These are phyloP conservation scores for Eustoma russellianum DNA, from an alignment of 257 asterid species.

Conservation along the genomic window DNA sequence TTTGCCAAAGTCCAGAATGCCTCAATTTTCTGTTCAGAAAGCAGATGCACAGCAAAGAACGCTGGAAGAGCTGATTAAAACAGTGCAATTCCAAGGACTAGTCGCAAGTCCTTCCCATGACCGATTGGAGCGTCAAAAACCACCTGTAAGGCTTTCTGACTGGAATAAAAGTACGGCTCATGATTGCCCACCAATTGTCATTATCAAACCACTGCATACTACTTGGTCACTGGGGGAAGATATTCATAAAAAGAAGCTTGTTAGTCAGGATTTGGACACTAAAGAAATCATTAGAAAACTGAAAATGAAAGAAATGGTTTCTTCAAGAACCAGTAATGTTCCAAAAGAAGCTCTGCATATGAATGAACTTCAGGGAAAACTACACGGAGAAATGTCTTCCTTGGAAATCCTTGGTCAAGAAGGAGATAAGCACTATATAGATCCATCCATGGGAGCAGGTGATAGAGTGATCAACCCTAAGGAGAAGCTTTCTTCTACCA, in stretches of 20 bases:
- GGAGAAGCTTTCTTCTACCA: constrained; percentile 20
- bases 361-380: constrained; percentile 10
- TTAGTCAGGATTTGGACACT: constrained; percentile 13
- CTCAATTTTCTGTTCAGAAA: constrained; percentile 23
- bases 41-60: constrained; percentile 26
- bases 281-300: constrained; percentile 15
- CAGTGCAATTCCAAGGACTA: constrained; percentile 55
- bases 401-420: constrained; percentile 13
- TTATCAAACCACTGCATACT: constrained; percentile 41
- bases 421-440: constrained; percentile 17
- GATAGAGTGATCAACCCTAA: constrained; percentile 14
- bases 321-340: constrained; percentile 10
- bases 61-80: constrained; percentile 44
- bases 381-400: constrained; percentile 13
- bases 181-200: constrained; percentile 43
- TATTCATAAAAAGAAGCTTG: constrained; percentile 7
- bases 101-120: constrained; percentile 20
- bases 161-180: constrained; percentile 15
- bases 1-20: constrained; percentile 48
- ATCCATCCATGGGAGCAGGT: constrained; percentile 8
- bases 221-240: constrained; percentile 8
- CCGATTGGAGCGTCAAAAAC: constrained; percentile 12
- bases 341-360: constrained; percentile 12
- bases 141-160: constrained; percentile 13
- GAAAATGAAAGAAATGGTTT: constrained; percentile 21